Conservation (phyloP, 2,329 filamentous ascomycete species). For the Fusarium agapanthi region DNA sequence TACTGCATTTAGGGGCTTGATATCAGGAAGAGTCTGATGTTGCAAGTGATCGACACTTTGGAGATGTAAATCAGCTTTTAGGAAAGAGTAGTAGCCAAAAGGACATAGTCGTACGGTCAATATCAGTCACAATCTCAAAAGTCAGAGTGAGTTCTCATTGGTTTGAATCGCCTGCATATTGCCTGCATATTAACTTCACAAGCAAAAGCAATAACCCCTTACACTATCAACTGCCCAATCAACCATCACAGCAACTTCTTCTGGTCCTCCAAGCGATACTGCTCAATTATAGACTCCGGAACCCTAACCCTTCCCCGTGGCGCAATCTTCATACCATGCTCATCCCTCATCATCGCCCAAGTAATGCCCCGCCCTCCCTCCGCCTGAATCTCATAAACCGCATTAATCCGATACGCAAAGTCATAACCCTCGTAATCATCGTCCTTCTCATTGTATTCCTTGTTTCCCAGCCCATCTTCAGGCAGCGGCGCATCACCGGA, state of each 20-base stretch:
- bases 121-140: too few species aligned
- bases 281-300: background rate
- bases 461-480: slow-evolving; percentile 39
- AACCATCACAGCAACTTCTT: background rate
- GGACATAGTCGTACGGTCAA: accelerated
- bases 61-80: accelerated
- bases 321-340: slow-evolving; percentile 12
- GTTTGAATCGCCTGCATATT: background rate
- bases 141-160: accelerated
- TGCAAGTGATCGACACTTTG: accelerated
- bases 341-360: slow-evolving; percentile 24
- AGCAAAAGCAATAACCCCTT: background rate
- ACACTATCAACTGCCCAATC: background rate
- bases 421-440: slow-evolving; percentile 41
- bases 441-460: slow-evolving; percentile 38
- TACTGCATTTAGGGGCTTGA: background rate
- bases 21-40: accelerated
- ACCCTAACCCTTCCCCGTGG: slow-evolving; percentile 1
- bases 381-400: slow-evolving; percentile 33
- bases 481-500: slow-evolving; percentile 9
- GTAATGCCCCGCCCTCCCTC: slow-evolving; percentile 13
- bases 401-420: slow-evolving; percentile 40
- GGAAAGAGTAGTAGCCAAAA: background rate
- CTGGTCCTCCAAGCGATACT: background rate
- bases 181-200: accelerated